A percentile compares a stretch with the other conserved stretches of the same genome.
Evolutionary conservation across 2,329 filamentous ascomycete species (phyloP).

Genomic region (Neobulgaria alba): DNA sequence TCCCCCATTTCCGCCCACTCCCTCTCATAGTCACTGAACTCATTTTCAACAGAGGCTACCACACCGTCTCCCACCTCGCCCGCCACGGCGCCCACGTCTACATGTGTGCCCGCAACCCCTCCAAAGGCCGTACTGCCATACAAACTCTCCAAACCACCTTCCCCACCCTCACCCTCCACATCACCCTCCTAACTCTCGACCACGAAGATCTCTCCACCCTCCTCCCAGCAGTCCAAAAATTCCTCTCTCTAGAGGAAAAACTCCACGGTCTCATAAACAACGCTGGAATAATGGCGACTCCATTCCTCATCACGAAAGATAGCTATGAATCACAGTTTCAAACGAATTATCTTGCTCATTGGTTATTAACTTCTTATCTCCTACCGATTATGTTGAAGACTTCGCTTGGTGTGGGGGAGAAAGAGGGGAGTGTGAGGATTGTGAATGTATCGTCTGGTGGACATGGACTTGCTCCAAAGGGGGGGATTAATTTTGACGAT

Average conservation of each 20-base stretch:
- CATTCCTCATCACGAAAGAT: slow-evolving; percentile 29
- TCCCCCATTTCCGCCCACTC: slow-evolving; percentile 1
- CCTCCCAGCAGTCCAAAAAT: slow-evolving; percentile 20
- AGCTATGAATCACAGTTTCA: slow-evolving; percentile 30
- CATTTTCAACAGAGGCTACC: slow-evolving; percentile 30
- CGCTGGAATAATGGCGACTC: slow-evolving; percentile 34
- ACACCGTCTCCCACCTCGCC: slow-evolving; percentile 33
- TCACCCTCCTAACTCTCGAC: slow-evolving; percentile 30
- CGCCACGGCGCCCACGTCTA: slow-evolving; percentile 23
- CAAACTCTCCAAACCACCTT: slow-evolving; percentile 10
- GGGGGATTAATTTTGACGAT: slow-evolving; percentile 18
- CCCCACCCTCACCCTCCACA: slow-evolving; percentile 13
- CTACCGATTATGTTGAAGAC: slow-evolving; percentile 18
- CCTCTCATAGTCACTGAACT: not conserved
- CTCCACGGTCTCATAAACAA: slow-evolving; percentile 36
- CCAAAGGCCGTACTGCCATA: slow-evolving; percentile 16
- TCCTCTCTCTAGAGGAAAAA: slow-evolving; percentile 11
- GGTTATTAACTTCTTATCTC: slow-evolving; percentile 16
- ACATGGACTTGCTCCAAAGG: slow-evolving; percentile 14
- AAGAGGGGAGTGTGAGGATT: slow-evolving; percentile 17
- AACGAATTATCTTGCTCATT: slow-evolving; percentile 27
- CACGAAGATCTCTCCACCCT: slow-evolving; percentile 30
- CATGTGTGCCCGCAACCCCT: slow-evolving; percentile 16
- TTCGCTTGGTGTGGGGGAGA: slow-evolving; percentile 7
- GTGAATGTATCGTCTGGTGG: slow-evolving; percentile 19